Evolutionary conservation across 192 early-diverging fungal genomes (phyloP), one percentile per base, ranked within the genome.

Genomic region (Chytriomyces hyalinus): DNA sequence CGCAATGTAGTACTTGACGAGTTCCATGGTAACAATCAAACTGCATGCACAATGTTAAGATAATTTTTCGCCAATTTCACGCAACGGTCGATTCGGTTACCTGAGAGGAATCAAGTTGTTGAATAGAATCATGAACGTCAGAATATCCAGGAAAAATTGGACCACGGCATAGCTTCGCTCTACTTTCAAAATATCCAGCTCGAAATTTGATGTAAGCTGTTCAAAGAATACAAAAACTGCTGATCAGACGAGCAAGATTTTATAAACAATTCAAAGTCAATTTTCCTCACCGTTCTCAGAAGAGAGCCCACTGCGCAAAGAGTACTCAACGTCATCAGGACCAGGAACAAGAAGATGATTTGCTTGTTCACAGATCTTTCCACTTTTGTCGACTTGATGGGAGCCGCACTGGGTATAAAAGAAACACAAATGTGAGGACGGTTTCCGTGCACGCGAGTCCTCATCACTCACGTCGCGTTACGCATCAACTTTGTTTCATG

Each of bases 21-120:
- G 87, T 81, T 99, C 97, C 95, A 99, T 96, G 46, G 97, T 99
- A 47, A 99, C 96, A 81, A 99, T 97, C 87, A 99, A 93, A 89
- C 93, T 88, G 53, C 24, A 64, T 8, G 62, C 62, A 64, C 11
- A 22, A 43, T 36, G 10, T 13, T 64, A 11, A 43, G 24, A 64
- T 10, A 1, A 9, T n/a, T 3, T 43, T 9, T 9, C 62, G 62
- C 62, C 62, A 22, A 13, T n/a, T 60, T 17, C 57, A 22, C 57
- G 57, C 36, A 36, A 36, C 3, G 36, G 36, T 36, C 20, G 36
- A 24, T 3, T 60, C 0, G 22, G 24, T 68, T 84, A 92, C 89
- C 89, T 93, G 80, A 99, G 96, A 36, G 97, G 97, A 86, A 99
- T 99, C 85, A 99, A 88, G 84, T 96, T 98, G 89, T 99, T 99